These are phyloP conservation scores for Urtica urens DNA, from an alignment of 306 rosid genomes.

Conservation along the genomic window DNA sequence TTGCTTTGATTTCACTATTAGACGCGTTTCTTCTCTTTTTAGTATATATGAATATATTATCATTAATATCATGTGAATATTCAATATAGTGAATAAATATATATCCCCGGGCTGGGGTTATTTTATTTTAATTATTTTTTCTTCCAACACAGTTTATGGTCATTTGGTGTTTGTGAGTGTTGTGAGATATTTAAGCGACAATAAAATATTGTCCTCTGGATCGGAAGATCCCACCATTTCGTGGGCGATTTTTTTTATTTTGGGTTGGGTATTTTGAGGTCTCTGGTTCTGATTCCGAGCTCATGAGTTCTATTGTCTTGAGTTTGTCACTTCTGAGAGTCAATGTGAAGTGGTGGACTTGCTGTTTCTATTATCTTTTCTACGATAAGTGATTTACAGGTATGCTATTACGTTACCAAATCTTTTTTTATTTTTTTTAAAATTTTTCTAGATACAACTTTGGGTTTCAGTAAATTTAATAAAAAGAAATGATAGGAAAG, in stretches of 20 bases:
- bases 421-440: neutral
- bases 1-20: conserved; percentile 5
- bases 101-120: conserved; percentile 9
- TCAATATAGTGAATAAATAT: conserved; percentile 16
- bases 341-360: conserved; percentile 34
- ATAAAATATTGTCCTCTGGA: conserved; percentile 30
- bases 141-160: too few relatives aligned
- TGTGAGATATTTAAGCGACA: conserved; percentile 19
- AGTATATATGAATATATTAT: neutral
- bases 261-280: conserved; percentile 27
- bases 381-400: conserved; percentile 45
- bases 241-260: conserved; percentile 4
- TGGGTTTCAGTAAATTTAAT: too few relatives aligned
- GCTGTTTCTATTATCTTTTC: conserved; percentile 37
- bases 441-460: too few relatives aligned
- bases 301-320: conserved; percentile 30
- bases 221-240: conserved; percentile 44
- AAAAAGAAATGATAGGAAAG: too few relatives aligned
- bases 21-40: neutral
- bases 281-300: conserved; percentile 8
- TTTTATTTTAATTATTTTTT: too few relatives aligned
- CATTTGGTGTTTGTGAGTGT: too few relatives aligned
- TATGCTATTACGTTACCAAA: conserved; percentile 14
- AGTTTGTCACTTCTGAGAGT: conserved; percentile 26
- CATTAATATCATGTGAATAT: neutral